Evolutionary conservation across 2,329 filamentous ascomycete genomes (phyloP).

Genomic region (Dactylellina leptospora): DNA sequence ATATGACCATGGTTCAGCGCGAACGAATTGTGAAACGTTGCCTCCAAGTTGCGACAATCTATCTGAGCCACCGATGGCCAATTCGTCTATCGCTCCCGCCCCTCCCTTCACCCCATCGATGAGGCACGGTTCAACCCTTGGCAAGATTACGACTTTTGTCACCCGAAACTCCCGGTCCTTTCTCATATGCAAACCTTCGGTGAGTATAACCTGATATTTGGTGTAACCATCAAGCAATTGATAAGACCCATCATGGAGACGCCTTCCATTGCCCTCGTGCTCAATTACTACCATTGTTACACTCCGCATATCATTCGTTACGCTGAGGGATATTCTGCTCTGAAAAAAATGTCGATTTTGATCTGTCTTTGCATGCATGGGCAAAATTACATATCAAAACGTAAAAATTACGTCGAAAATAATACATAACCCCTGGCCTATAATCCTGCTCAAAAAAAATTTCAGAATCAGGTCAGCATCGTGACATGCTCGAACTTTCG

Average conservation of each 20-base stretch:
- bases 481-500: constrained; percentile 20
- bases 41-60: not conserved
- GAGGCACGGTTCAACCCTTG: constrained; percentile 17
- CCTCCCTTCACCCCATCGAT: constrained; percentile 12
- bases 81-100: constrained; percentile 36
- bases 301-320: constrained; percentile 1
- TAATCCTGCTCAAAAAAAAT: constrained; percentile 4
- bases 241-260: constrained; percentile 13
- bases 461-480: constrained; percentile 43
- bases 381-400: constrained; percentile 47
- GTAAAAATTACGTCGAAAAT: constrained; percentile 51
- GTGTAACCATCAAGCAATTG: constrained; percentile 40
- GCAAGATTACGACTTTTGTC: constrained; percentile 34
- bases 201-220: constrained; percentile 15
- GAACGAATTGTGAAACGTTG: constrained; percentile 1
- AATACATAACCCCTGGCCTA: not conserved
- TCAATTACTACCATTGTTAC: constrained; percentile 18
- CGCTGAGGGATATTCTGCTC: constrained; percentile 32
- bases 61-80: constrained; percentile 9
- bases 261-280: constrained; percentile 26
- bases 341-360: not conserved
- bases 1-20: constrained; percentile 22
- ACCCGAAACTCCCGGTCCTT: constrained; percentile 8
- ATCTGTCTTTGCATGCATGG: constrained; percentile 6
- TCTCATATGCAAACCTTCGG: constrained; percentile 6